A percentile compares a stretch with the other conserved stretches of the same genome.
phyloP scores from a whole-genome alignment of 164 flowering plant genomes.

The Akebia trifoliata region DNA sequence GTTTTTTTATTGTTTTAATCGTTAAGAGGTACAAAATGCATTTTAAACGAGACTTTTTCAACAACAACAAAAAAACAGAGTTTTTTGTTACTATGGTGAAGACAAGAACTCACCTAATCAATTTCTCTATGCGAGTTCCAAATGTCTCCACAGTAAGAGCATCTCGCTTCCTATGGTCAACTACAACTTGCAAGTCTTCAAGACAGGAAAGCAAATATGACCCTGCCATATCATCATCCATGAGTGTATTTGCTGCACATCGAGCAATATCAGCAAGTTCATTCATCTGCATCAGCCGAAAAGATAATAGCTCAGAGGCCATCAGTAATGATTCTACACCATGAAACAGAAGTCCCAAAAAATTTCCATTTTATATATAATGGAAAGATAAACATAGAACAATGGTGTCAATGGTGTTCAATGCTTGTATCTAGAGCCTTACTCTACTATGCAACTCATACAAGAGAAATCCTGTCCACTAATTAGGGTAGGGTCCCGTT shows the following conservation, averaged over 20 bases:
- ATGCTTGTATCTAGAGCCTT: too few species aligned
- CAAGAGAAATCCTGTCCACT: too few species aligned
- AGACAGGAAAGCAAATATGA: conserved; percentile 70
- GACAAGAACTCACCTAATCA: conserved; percentile 57
- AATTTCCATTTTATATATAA: neutral
- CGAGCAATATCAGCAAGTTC: conserved; percentile 97
- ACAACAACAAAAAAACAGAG: neutral
- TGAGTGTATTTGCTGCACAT: conserved; percentile 69
- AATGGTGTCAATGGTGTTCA: too few species aligned
- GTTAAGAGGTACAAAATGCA: too few species aligned
- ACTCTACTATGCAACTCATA: too few species aligned
- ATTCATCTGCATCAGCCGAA: conserved; percentile 60
- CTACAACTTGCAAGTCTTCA: conserved; percentile 73
- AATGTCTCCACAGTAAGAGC: conserved; percentile 96
- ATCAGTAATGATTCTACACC: neutral
- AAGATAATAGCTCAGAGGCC: conserved; percentile 1
- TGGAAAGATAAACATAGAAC: neutral
- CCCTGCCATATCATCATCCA: conserved; percentile 65
- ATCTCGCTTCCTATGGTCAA: conserved; percentile 70
- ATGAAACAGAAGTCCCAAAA: neutral
- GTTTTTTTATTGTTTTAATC: too few species aligned
- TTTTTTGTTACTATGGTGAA: too few species aligned
- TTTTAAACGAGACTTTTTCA: too few species aligned
- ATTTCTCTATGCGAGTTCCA: conserved; percentile 92
- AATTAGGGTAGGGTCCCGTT: too few species aligned